Evolutionary conservation across 1,284 basidiomycete species (phyloP).

Genomic region (Puccinia horiana): DNA sequence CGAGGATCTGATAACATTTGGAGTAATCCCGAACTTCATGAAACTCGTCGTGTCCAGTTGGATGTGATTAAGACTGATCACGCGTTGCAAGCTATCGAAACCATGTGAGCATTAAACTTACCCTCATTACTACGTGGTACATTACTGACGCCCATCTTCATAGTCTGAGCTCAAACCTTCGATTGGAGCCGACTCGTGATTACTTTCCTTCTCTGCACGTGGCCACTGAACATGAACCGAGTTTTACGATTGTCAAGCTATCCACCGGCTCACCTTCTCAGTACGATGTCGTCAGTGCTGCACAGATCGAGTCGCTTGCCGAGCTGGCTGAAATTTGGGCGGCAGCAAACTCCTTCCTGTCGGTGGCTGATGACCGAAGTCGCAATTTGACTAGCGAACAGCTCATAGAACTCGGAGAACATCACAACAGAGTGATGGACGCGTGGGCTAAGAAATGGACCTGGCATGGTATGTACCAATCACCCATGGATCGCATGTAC

Average conservation of each 20-base stretch:
- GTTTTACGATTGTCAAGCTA: slow-evolving; percentile 27
- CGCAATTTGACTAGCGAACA: slow-evolving; percentile 21
- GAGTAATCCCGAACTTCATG: slow-evolving; percentile 25
- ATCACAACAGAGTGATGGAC: slow-evolving; percentile 41
- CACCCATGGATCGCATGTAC: background rate
- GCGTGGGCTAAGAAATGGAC: slow-evolving; percentile 49
- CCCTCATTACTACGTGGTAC: background rate
- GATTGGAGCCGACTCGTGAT: slow-evolving; percentile 42
- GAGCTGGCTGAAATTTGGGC: slow-evolving; percentile 43
- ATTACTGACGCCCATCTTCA: background rate
- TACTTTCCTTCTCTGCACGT: background rate
- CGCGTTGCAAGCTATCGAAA: slow-evolving; percentile 22
- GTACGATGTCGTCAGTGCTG: slow-evolving; percentile 44
- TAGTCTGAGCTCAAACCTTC: slow-evolving; percentile 41
- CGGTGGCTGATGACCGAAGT: slow-evolving; percentile 26
- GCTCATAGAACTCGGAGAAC: slow-evolving; percentile 34
- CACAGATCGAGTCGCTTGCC: slow-evolving; percentile 40
- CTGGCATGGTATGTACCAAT: slow-evolving; percentile 40
- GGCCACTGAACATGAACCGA: background rate
- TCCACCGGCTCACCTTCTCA: slow-evolving; percentile 45
- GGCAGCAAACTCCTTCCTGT: slow-evolving; percentile 22
- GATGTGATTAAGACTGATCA: slow-evolving; percentile 41
- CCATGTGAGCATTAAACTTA: slow-evolving; percentile 26
- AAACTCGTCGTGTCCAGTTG: slow-evolving; percentile 26
- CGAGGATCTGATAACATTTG: background rate